Conservation (phyloP, 208 protist species). For the Trypanosoma rangeli region DNA sequence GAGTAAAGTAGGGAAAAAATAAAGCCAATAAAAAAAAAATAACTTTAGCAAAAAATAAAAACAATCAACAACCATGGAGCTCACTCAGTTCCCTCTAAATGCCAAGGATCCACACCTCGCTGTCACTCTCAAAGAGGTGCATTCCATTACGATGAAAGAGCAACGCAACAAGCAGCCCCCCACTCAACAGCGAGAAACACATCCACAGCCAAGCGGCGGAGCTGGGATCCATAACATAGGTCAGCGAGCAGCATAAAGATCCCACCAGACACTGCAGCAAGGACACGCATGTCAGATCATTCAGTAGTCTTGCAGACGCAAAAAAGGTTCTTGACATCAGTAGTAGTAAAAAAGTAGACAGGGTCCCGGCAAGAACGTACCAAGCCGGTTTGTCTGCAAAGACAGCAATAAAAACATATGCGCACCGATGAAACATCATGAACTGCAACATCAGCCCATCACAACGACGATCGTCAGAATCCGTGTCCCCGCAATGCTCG, state of each 20-base stretch:
- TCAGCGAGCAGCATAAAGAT: slow-evolving; percentile 15
- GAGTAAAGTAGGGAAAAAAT: slow-evolving; percentile 17
- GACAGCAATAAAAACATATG: slow-evolving; percentile 13
- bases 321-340: not conserved
- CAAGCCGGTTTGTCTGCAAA: slow-evolving; percentile 6
- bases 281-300: slow-evolving; percentile 9
- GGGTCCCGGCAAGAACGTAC: not conserved
- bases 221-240: not conserved
- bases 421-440: slow-evolving; percentile 22
- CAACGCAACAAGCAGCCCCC: not conserved
- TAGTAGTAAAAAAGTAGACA: slow-evolving; percentile 7
- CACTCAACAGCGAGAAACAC: not conserved
- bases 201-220: slow-evolving; percentile 11
- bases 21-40: not conserved
- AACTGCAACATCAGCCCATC: slow-evolving; percentile 26
- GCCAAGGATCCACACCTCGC: slow-evolving; percentile 9
- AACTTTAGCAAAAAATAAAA: not conserved
- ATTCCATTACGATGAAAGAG: slow-evolving; percentile 9
- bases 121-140: slow-evolving; percentile 1
- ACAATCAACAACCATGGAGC: not conserved
- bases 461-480: slow-evolving; percentile 2
- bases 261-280: slow-evolving; percentile 18
- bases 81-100: not conserved
- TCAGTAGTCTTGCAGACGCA: slow-evolving; percentile 6
- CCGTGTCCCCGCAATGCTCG: not conserved